These are phyloP conservation scores for Sarocladium strictum DNA, from an alignment of 2,329 filamentous ascomycete genomes.

Conservation along the genomic window DNA sequence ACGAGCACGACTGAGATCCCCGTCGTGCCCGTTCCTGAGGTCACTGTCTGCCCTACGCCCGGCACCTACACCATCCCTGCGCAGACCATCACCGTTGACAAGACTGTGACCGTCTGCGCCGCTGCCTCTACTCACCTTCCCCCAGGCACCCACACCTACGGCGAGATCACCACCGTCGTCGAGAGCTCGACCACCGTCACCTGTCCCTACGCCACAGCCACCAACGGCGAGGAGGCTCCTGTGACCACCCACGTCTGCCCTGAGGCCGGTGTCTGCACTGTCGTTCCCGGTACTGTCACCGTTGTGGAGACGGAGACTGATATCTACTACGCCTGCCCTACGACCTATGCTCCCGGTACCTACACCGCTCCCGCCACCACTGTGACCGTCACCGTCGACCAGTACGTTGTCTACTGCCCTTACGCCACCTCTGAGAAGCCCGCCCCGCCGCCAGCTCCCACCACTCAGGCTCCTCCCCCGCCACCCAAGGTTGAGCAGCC, in stretches of 20 bases:
- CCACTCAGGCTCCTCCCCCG: constrained; percentile 18
- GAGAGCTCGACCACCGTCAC: constrained; percentile 59
- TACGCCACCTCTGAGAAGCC: constrained; percentile 42
- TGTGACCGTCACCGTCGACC: constrained; percentile 63
- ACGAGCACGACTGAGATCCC: constrained; percentile 35
- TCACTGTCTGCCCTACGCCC: constrained; percentile 54
- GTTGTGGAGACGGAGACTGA: constrained; percentile 40
- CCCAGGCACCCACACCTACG: constrained; percentile 60
- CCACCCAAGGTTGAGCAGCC: constrained; percentile 15
- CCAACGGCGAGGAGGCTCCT: constrained; percentile 44
- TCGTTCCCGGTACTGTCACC: constrained; percentile 60
- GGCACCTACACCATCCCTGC: constrained; percentile 73
- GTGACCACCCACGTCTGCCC: constrained; percentile 71
- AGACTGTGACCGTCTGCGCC: constrained; percentile 62
- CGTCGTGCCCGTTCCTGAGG: constrained; percentile 45
- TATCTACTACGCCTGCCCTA: constrained; percentile 60
- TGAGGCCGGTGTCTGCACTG: constrained; percentile 67
- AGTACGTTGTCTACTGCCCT: constrained; percentile 66
- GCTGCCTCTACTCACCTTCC: constrained; percentile 56
- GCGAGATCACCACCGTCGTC: constrained; percentile 68
- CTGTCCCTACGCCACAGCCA: constrained; percentile 63
- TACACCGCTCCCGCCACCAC: constrained; percentile 64
- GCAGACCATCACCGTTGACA: constrained; percentile 61
- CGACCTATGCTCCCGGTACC: constrained; percentile 60
- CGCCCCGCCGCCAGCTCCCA: constrained; percentile 18